Conservation (phyloP, 805 yeast genomes). For the Suhomyces vadensis region DNA sequence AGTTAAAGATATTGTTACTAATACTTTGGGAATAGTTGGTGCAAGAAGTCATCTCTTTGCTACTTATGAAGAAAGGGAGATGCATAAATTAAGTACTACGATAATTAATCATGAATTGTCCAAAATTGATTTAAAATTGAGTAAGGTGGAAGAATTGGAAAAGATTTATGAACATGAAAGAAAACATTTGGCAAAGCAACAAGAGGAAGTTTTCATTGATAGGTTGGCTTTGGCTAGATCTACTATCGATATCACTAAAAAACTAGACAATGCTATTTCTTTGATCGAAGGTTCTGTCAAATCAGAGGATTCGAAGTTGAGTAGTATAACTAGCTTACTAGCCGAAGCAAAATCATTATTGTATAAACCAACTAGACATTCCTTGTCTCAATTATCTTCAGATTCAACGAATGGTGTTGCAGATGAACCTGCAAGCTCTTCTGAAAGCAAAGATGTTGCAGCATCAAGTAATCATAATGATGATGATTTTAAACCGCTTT, state of each 20-base stretch:
- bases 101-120: constrained; percentile 63
- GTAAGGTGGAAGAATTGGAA: constrained; percentile 60
- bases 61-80: constrained; percentile 75
- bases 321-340: constrained; percentile 20
- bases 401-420: constrained; percentile 9
- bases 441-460: constrained; percentile 12
- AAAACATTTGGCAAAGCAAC: constrained; percentile 57
- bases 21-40: constrained; percentile 77
- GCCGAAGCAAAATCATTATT: constrained; percentile 34
- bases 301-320: constrained; percentile 7
- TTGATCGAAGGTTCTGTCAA: constrained; percentile 11
- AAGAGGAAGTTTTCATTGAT: constrained; percentile 66
- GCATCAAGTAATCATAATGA: constrained; percentile 12
- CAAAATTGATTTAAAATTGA: constrained; percentile 64
- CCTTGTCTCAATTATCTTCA: constrained; percentile 20
- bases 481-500: constrained; percentile 33
- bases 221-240: constrained; percentile 65
- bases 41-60: constrained; percentile 80
- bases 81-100: constrained; percentile 56
- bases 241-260: constrained; percentile 51
- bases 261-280: constrained; percentile 39
- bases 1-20: constrained; percentile 60
- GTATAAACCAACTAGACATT: constrained; percentile 33
- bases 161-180: constrained; percentile 65
- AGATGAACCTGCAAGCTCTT: constrained; percentile 8